Conservation (phyloP, 768 basidiomycete genomes). For the Pholiota molesta region DNA sequence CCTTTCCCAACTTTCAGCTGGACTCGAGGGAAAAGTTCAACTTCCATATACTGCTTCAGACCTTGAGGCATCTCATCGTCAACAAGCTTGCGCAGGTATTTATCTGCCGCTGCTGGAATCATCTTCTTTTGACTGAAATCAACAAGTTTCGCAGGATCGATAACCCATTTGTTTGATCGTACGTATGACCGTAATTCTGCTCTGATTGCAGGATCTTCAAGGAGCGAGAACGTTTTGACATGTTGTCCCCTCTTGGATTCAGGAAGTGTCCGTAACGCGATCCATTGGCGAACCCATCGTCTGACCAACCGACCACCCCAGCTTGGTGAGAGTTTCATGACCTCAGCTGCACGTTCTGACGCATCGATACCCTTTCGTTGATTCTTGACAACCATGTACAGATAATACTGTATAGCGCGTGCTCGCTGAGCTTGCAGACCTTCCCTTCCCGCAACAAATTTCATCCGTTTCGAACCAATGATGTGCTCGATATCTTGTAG, state of each 20-base stretch:
- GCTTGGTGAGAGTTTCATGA: slow-evolving; percentile 31
- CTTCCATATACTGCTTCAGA: too few relatives aligned
- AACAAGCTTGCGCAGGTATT: too few relatives aligned
- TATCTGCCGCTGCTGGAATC: slow-evolving; percentile 25
- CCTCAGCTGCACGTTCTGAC: slow-evolving; percentile 31
- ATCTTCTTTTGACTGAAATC: slow-evolving; percentile 27
- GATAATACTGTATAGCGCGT: slow-evolving; percentile 28
- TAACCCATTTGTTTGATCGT: slow-evolving; percentile 38
- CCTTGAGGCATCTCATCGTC: too few relatives aligned
- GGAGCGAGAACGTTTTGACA: slow-evolving; percentile 28
- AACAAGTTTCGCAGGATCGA: slow-evolving; percentile 34
- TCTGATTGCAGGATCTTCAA: slow-evolving; percentile 28
- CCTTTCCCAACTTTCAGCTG: slow-evolving; percentile 29
- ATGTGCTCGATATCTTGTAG: slow-evolving; percentile 30
- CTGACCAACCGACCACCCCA: slow-evolving; percentile 31
- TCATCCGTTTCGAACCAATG: slow-evolving; percentile 24
- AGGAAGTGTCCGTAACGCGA: slow-evolving; percentile 27
- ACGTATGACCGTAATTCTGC: slow-evolving; percentile 33
- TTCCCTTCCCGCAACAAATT: slow-evolving; percentile 27
- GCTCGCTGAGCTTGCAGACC: slow-evolving; percentile 32
- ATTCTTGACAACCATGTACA: slow-evolving; percentile 34
- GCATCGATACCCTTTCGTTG: slow-evolving; percentile 20
- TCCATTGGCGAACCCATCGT: slow-evolving; percentile 28
- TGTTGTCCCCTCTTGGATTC: slow-evolving; percentile 28
- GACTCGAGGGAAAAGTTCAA: slow-evolving; percentile 34